phyloP scores from a whole-genome alignment of 139 green algal genomes.

The Mychonastes homosphaera region DNA sequence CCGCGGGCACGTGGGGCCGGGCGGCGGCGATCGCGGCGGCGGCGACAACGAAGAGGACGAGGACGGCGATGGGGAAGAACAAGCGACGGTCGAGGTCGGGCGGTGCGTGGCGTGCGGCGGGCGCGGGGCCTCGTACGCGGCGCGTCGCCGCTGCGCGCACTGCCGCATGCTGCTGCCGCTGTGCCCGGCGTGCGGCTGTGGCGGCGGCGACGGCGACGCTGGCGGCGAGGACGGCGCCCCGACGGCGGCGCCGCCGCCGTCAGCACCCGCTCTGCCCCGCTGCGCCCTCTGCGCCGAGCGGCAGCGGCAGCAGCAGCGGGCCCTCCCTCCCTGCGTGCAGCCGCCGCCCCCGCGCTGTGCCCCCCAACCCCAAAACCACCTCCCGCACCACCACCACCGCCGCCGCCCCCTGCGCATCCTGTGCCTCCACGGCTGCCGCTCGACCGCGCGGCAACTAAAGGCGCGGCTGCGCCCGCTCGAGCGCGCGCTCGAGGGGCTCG shows the following conservation, averaged over 20 bases:
- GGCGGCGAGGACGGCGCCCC: background rate
- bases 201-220: background rate
- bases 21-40: too few relatives aligned
- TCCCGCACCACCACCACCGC: background rate
- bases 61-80: too few relatives aligned
- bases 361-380: background rate
- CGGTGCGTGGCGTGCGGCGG: conserved; percentile 40
- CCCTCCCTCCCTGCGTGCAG: too few relatives aligned
- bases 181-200: conserved; percentile 14
- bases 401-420: conserved; percentile 49
- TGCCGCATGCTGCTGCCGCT: conserved; percentile 32
- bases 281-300: conserved; percentile 23
- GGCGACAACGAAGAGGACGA: too few relatives aligned
- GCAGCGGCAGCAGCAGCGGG: background rate
- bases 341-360: too few relatives aligned
- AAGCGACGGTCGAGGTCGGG: conserved; percentile 34
- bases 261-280: too few relatives aligned
- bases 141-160: conserved; percentile 16
- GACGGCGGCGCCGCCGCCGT: background rate
- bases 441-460: conserved; percentile 55
- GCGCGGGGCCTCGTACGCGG: conserved; percentile 46
- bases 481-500: conserved; percentile 44
- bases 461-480: conserved; percentile 48
- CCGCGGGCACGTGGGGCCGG: too few relatives aligned
- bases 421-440: conserved; percentile 83